Base-by-base conservation (phyloP, 2,329 filamentous ascomycete genomes). In the Cercospora zeina region DNA sequence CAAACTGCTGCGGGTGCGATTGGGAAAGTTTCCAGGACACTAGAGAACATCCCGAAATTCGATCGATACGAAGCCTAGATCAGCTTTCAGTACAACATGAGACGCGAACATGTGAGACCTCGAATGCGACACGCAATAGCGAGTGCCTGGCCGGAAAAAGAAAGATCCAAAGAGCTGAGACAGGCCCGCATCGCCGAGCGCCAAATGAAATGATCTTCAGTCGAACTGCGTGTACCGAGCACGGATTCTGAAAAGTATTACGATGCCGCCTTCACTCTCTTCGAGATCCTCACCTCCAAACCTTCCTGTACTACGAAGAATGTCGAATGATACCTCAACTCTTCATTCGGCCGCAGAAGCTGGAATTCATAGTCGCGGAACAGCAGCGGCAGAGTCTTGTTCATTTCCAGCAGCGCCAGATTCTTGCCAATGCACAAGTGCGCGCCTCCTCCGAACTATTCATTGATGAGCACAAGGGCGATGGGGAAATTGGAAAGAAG, bases 271-370 rank as follows among this genome's bases (percentile, higher is more conserved):
- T n/a, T 47, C 5, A 5, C 21, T 47, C 47, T 73, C 74, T 76
- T 61, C 82, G 76, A 67, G 77, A 83, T 53, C 9, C 62, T 63
- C 21, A 85, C 82, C 53, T 84, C 77, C 63, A 86, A 69, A 0
- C 84, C 83, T 54, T 80, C 77, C 71, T 86, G 84, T 9, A 85
- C 82, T 9, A 86, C 83, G 67, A 87, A 86, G 72, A 85, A 86
- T 3, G 82, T 84, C 19, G 83, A 80, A 58, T 82, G 79, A n/a
- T 82, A 81, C 62, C 78, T 79, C 66, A 85, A 75, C 56, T 80
- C 77, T 45, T 79, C 76, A 9, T 77, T 76, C 0, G 82, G 82
- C 61, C 82, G 76, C n/a, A 80, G 77, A 27, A 85, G 75, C 70
- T 82, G 75, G 64, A 86, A 81, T 49, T 81, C 75, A 68, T 81